A percentile compares a stretch with the other conserved stretches of the same genome.
These are phyloP conservation scores for Blastobotrys mokoenaii DNA, from an alignment of 805 yeast species.

Conservation along the genomic window DNA sequence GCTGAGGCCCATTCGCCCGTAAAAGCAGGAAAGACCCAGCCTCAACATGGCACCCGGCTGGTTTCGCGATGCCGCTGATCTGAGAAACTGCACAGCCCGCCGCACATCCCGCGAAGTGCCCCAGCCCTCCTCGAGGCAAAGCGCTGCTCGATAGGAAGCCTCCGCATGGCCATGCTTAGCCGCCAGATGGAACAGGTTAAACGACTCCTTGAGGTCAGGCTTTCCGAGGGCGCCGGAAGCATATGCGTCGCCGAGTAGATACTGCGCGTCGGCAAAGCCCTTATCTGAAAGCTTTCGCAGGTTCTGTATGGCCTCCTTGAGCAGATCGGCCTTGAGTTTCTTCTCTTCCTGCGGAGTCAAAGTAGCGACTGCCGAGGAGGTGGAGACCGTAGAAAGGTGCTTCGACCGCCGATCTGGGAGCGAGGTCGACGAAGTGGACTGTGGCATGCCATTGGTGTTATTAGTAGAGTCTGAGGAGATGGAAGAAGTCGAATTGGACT, in stretches of 20 bases:
- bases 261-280: slow-evolving; percentile 86
- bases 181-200: slow-evolving; percentile 70
- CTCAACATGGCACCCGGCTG: slow-evolving; percentile 98
- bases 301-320: slow-evolving; percentile 70
- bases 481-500: slow-evolving; percentile 6
- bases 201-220: slow-evolving; percentile 69
- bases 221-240: slow-evolving; percentile 79
- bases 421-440: background rate
- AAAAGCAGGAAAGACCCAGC: slow-evolving; percentile 78
- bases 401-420: background rate
- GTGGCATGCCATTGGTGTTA: background rate
- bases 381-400: background rate
- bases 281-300: slow-evolving; percentile 65
- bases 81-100: slow-evolving; percentile 72
- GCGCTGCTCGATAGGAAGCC: slow-evolving; percentile 82
- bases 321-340: slow-evolving; percentile 43
- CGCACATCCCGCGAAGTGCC: slow-evolving; percentile 87
- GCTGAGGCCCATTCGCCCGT: slow-evolving; percentile 74
- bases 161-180: slow-evolving; percentile 93
- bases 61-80: slow-evolving; percentile 80
- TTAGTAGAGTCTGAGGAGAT: slow-evolving; percentile 3
- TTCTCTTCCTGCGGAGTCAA: slow-evolving; percentile 20
- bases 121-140: slow-evolving; percentile 88
- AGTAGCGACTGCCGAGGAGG: slow-evolving; percentile 1
- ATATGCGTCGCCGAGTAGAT: slow-evolving; percentile 82